Evolutionary conservation across 2,329 filamentous ascomycete species (phyloP), one percentile per base, ranked within the genome.

Genomic region (Colletotrichum spinosum): DNA sequence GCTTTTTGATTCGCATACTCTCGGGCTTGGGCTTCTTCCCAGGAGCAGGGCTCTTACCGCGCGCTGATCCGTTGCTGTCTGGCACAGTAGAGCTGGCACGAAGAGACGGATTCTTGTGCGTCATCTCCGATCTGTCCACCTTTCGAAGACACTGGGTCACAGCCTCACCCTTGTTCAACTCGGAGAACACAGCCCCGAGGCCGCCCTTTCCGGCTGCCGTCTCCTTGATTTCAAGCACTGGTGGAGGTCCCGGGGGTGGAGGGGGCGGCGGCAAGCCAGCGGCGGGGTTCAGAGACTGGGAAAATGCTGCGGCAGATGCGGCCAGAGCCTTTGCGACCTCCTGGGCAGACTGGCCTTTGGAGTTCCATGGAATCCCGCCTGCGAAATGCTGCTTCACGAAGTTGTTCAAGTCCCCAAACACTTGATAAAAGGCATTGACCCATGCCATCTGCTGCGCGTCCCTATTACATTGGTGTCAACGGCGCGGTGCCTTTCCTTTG

Each of bases 71-170:
- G 45, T 83, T 82, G 65, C 83, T 84, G 25, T 85, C 86, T 35
- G 92, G 84, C 3, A 95, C 92, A 2, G 88, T 86, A 11, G 92
- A 91, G 67, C 84, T 83, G 33, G 92, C 87, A 68, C 96, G 90
- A 63, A 99, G 84, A 9, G 90, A 88, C 12, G 96, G 96, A 79
- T 99, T 99, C 84, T 98, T 98, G 81, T 99, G 96, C 66, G 96
- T 99, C 95, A 97, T 97, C 78, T 98, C 86, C 58, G 92, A 96
- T 75, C 90, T 91, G 80, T 97, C 95, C 54, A 99, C 96, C 83
- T 97, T 99, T 70, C 92, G 91, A 41, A 99, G 85, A 38, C 92
- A 90, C 70, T 92, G 89, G 4, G 96, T 99, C 65, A 99, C 92
- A n/a, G 88, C 85, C 66, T 92, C 89, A 62, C 96, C 96, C 76